Conservation (phyloP, 2,329 filamentous ascomycete genomes). For the Trichoderma sp. region DNA sequence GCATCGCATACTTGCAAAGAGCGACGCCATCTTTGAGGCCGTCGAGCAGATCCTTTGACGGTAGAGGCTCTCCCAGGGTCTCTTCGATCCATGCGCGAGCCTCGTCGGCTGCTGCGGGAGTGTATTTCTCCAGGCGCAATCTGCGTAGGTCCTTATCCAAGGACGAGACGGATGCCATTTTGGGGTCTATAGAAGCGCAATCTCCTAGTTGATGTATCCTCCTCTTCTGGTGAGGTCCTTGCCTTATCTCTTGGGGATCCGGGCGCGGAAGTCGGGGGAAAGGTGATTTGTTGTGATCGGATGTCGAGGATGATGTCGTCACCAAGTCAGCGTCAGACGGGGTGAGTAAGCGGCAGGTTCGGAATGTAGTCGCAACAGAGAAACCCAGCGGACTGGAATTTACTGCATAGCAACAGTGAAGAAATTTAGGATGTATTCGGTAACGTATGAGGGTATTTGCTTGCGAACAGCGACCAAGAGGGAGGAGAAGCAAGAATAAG, state of each 20-base stretch:
- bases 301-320: conserved; percentile 20
- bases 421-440: not conserved
- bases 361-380: conserved; percentile 22
- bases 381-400: conserved; percentile 17
- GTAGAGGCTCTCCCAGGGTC: conserved; percentile 71
- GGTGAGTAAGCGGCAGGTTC: conserved; percentile 19
- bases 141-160: conserved; percentile 95
- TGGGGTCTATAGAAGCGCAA: not conserved
- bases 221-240: not conserved
- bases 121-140: conserved; percentile 90
- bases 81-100: conserved; percentile 83
- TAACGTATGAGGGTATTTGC: not conserved
- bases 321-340: conserved; percentile 6
- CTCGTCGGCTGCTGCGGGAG: conserved; percentile 85
- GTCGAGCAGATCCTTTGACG: conserved; percentile 76
- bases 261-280: not conserved
- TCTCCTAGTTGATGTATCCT: not conserved
- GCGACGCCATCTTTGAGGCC: conserved; percentile 87
- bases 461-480: not conserved
- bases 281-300: not conserved
- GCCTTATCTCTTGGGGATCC: not conserved
- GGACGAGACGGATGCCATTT: conserved; percentile 91
- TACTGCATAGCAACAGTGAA: conserved; percentile 21
- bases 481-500: not conserved
- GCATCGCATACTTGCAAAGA: conserved; percentile 75